Base-by-base conservation (phyloP, 495 filamentous ascomycete species). In the Penicillium chermesinum region DNA sequence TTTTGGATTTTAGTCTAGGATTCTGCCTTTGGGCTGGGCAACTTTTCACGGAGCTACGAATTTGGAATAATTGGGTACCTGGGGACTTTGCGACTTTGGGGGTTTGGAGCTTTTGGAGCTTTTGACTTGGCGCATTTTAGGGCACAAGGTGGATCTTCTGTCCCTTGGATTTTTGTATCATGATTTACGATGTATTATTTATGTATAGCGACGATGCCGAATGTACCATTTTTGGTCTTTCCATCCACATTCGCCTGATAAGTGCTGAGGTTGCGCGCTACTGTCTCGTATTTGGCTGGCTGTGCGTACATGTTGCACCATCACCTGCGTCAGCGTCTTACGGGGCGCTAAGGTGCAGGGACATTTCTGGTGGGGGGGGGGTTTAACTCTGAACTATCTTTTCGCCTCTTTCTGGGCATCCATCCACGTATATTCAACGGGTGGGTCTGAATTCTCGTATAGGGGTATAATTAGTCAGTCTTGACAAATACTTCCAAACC, bases 1-100 rank as follows among this genome's bases (percentile, higher is more conserved):
- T 55, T 75, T 71, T 35, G 50, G 46, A 10, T 50, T 51, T 15
- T 52, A 50, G 30, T 21, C 13, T 40, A 3, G 16, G 27, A 44
- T 43, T 42, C 20, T n/a, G 20, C 15, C 14, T 42, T 16, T 27
- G 15, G 35, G 35, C 13, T 4, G 12, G 14, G 35, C 13, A 13
- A 37, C 35, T 14, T 37, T 17, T 37, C 14, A 17, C 15, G 15
- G 13, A n/a, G 35, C 17, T 47, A 30, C 17, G 21, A 17, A 20
- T 41, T 40, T 46, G 18, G 10, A 16, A 38, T 44, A 22, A 15
- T 48, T 41, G 42, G 19, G 38, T 48, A 46, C 38, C 20, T 10
- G 3, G 38, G 14, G n/a, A 16, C 18, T 41, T 14, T 38, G 38
- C 49, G n/a, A n/a, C n/a, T n/a, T n/a, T n/a, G n/a, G n/a, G 17